phyloP scores from a whole-genome alignment of 176 grass and related monocot species.

The Stipa capillata region DNA sequence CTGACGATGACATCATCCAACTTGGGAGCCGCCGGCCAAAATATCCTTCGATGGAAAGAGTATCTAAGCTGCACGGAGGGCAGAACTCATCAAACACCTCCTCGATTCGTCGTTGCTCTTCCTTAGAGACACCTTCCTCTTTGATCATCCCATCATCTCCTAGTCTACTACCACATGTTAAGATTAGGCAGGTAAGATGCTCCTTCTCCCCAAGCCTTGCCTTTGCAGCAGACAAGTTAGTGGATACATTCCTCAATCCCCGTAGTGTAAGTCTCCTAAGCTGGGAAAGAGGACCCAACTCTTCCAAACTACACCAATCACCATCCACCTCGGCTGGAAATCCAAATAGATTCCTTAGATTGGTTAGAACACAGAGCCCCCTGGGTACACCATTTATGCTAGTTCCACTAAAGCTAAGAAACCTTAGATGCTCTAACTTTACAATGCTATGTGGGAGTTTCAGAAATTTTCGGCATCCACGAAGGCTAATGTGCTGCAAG shows the following conservation, averaged over 20 bases:
- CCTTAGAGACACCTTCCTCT: not conserved
- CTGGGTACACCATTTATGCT: not conserved
- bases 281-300: not conserved
- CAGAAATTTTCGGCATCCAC: not conserved
- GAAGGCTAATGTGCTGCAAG: not conserved
- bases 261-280: not conserved
- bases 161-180: not conserved
- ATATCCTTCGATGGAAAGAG: not conserved
- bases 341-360: not conserved
- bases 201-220: not conserved
- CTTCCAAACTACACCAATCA: not conserved
- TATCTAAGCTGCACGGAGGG: not conserved
- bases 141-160: not conserved
- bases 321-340: not conserved
- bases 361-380: not conserved
- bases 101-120: not conserved
- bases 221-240: not conserved
- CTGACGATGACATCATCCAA: not conserved
- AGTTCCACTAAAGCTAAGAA: not conserved
- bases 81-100: conserved; percentile 10
- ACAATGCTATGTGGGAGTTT: not conserved
- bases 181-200: not conserved
- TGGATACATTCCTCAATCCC: not conserved
- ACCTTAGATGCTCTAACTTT: not conserved
- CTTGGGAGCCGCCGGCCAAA: not conserved